Conservation (phyloP, 2,329 filamentous ascomycete genomes). For the Aspergillus transmontanensis region DNA sequence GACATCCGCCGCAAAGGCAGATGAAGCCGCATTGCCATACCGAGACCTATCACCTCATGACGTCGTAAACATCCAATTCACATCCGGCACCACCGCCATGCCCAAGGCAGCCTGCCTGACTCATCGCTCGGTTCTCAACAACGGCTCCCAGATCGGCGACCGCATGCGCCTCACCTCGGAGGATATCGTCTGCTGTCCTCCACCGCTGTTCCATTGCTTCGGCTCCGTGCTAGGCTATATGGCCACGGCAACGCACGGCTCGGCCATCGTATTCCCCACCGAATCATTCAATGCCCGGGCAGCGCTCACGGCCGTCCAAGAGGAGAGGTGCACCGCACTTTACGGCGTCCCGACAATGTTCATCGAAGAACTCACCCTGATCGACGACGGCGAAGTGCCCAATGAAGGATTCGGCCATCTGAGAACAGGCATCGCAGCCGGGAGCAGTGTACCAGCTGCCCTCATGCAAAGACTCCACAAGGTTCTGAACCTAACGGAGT, state of each 20-base stretch:
- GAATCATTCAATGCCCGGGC: slow-evolving; percentile 84
- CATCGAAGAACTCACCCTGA: slow-evolving; percentile 77
- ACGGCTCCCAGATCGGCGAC: slow-evolving; percentile 79
- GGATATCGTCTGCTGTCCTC: slow-evolving; percentile 70
- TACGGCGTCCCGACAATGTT: slow-evolving; percentile 97
- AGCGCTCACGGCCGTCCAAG: slow-evolving; percentile 65
- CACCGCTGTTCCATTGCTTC: slow-evolving; percentile 71
- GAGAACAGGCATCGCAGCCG: slow-evolving; percentile 88
- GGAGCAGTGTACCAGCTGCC: slow-evolving; percentile 78
- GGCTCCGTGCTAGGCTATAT: slow-evolving; percentile 92
- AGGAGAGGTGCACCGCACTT: slow-evolving; percentile 67
- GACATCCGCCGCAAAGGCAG: slow-evolving; percentile 45
- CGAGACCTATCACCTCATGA: slow-evolving; percentile 62
- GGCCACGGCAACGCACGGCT: slow-evolving; percentile 83
- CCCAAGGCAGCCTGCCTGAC: slow-evolving; percentile 91
- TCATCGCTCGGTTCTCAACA: slow-evolving; percentile 88
- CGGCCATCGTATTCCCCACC: slow-evolving; percentile 79
- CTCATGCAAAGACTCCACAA: slow-evolving; percentile 69
- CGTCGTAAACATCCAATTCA: slow-evolving; percentile 94
- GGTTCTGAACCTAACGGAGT: slow-evolving; percentile 72
- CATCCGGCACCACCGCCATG: slow-evolving; percentile 85
- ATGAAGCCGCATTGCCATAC: slow-evolving; percentile 47
- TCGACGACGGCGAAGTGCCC: slow-evolving; percentile 56
- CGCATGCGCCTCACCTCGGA: slow-evolving; percentile 76
- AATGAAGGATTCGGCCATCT: slow-evolving; percentile 64